Conservation (phyloP, 2,329 filamentous ascomycete species). For the Aspergillus puulaauensis region DNA sequence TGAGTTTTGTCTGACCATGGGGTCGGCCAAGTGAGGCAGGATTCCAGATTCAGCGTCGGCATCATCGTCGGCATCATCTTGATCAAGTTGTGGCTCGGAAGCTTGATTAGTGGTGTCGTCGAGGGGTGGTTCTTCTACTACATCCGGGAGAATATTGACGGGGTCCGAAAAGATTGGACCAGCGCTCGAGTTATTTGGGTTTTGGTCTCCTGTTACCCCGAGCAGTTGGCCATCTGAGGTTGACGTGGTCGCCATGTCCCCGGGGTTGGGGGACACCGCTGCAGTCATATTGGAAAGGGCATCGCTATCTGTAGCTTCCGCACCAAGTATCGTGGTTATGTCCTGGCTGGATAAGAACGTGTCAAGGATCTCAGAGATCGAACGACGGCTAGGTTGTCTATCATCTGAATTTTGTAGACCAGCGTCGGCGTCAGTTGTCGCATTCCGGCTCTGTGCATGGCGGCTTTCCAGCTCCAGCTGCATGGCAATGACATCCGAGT, state of each 20-base stretch:
- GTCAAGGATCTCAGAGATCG: conserved; percentile 38
- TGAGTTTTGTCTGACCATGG: conserved; percentile 18
- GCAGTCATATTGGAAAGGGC: conserved; percentile 22
- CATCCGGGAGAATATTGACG: conserved; percentile 31
- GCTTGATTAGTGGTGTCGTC: conserved; percentile 19
- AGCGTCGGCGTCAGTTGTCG: conserved; percentile 14
- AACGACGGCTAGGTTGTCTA: conserved; percentile 23
- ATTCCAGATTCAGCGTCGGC: conserved; percentile 8
- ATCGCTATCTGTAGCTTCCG: conserved; percentile 23
- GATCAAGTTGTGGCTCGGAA: conserved; percentile 14
- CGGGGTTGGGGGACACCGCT: conserved; percentile 16
- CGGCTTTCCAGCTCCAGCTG: conserved; percentile 42
- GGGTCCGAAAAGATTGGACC: conserved; percentile 12
- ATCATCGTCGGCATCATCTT: not conserved
- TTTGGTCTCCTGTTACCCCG: conserved; percentile 7
- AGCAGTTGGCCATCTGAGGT: conserved; percentile 8
- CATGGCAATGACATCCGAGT: conserved; percentile 46
- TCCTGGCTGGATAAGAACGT: conserved; percentile 30
- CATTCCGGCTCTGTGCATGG: conserved; percentile 21
- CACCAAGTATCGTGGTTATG: conserved; percentile 16
- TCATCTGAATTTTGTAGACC: conserved; percentile 15
- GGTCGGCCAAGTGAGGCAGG: conserved; percentile 18
- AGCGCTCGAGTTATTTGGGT: conserved; percentile 13
- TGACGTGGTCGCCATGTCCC: conserved; percentile 11
- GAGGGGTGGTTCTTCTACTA: conserved; percentile 29